Evolutionary conservation across 1,284 basidiomycete species (phyloP), one percentile per base, ranked within the genome.

Genomic region (Boletus putidus): DNA sequence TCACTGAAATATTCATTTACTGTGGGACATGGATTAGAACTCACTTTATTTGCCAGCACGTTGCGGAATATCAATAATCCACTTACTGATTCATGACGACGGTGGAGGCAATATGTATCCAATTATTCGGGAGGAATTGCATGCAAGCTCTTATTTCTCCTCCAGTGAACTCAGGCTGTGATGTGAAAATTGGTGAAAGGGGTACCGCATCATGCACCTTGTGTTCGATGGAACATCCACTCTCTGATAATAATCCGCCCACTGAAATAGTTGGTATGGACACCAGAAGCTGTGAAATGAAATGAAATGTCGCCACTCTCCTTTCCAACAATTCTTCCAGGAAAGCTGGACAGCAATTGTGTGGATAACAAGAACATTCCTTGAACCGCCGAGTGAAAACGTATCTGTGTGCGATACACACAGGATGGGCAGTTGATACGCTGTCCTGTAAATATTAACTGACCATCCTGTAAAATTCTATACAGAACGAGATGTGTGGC

Each of bases 401-500:
- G 14, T 18, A 33, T 9, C 21, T 20, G 27, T 23, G 29, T 27
- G n/a, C 36, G 16, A 23, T 43, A 21, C 21, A 16, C 33, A 60
- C 62, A 60, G 57, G 36, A 50, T 36, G 62, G 18, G 6, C 5
- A 21, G 33, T 31, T 21, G 48, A 27, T 33, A 33, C 4, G 18
- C 48, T 18, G 25, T 33, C 45, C 52, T 61, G 49, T 55, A 7
- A 21, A 36, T 21, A 40, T 42, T 15, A 25, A 25, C 6, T 18
- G n/a, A 23, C 58, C 58, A 61, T 44, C 40, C 58, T 56, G 58
- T 60, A 29, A 46, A 12, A 11, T 29, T 31, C 40, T 37, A 42
- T 15, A 10, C 7, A 37, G 49, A 60, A 36, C 11, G 6, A 27
- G 36, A 21, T 31, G 20, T 31, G 25, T 27, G 29, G 36, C 42